These are phyloP conservation scores for Ceratobasidium sp. DNA, from an alignment of 1,284 basidiomycete genomes.

Conservation along the genomic window DNA sequence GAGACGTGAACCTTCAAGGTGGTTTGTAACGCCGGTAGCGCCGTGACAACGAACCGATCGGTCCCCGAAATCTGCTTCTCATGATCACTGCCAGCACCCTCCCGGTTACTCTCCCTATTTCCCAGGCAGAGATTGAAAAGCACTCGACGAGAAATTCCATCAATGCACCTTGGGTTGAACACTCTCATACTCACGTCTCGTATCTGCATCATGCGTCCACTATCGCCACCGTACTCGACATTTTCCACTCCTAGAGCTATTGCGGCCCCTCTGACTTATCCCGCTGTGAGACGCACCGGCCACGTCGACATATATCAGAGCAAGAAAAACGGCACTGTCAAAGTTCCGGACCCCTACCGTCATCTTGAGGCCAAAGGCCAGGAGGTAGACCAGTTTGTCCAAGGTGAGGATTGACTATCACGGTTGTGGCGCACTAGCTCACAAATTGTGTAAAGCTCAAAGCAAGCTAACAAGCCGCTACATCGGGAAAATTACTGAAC, in stretches of 20 bases:
- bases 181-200: background rate
- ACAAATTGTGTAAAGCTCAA: constrained; percentile 62
- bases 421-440: no score
- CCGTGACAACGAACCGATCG: no score
- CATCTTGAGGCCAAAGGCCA: constrained; percentile 75
- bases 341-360: constrained; percentile 78
- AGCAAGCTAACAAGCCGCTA: constrained; percentile 72
- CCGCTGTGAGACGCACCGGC: constrained; percentile 71
- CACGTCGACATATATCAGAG: constrained; percentile 79
- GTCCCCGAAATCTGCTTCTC: no score
- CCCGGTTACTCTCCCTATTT: no score
- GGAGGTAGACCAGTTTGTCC: constrained; percentile 67
- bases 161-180: background rate
- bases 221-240: background rate
- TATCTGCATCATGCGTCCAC: background rate
- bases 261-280: constrained; percentile 63
- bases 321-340: constrained; percentile 70
- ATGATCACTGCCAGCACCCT: no score
- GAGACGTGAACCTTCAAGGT: no score
- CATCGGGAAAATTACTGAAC: constrained; percentile 73
- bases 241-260: background rate
- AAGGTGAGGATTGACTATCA: no score
- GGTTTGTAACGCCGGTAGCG: no score
- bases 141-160: background rate
- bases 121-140: background rate